Evolutionary conservation across 1,284 basidiomycete genomes (phyloP).

Genomic region (Rhodotorula sp.): DNA sequence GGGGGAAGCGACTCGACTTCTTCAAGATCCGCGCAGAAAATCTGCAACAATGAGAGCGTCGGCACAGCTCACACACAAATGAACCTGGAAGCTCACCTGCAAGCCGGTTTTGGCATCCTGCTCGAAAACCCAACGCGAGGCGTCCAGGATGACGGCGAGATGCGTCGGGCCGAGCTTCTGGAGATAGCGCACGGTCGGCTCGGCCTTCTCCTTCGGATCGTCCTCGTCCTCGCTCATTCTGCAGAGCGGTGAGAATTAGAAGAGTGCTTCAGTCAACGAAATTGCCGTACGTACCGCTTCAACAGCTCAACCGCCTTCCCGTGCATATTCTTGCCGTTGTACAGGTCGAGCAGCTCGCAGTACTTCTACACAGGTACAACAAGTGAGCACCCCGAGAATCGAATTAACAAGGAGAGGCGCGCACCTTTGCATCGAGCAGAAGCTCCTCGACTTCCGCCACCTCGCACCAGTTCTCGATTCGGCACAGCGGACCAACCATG

Average conservation of each 20-base stretch:
- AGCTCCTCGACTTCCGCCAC: slow-evolving; percentile 91
- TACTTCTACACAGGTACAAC: slow-evolving; percentile 64
- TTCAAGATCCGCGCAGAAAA: slow-evolving; percentile 81
- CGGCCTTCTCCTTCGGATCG: slow-evolving; percentile 73
- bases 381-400: background rate
- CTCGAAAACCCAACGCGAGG: slow-evolving; percentile 79
- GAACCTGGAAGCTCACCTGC: slow-evolving; percentile 2
- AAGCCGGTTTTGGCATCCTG: slow-evolving; percentile 44
- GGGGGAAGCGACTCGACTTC: slow-evolving; percentile 80
- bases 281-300: slow-evolving; percentile 61
- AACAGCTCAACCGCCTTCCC: slow-evolving; percentile 78
- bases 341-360: slow-evolving; percentile 84
- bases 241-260: background rate
- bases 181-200: slow-evolving; percentile 82
- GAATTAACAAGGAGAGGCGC: slow-evolving; percentile 23
- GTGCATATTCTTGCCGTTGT: slow-evolving; percentile 94
- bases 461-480: slow-evolving; percentile 95
- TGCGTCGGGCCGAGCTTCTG: slow-evolving; percentile 83
- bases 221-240: slow-evolving; percentile 77
- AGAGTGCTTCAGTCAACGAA: background rate
- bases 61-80: background rate
- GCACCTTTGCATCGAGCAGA: slow-evolving; percentile 72
- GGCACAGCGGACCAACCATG: slow-evolving; percentile 80
- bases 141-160: slow-evolving; percentile 72
- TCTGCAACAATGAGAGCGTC: slow-evolving; percentile 54